phyloP scores from a whole-genome alignment of 306 rosid genomes.

The Carpinus viminea region DNA sequence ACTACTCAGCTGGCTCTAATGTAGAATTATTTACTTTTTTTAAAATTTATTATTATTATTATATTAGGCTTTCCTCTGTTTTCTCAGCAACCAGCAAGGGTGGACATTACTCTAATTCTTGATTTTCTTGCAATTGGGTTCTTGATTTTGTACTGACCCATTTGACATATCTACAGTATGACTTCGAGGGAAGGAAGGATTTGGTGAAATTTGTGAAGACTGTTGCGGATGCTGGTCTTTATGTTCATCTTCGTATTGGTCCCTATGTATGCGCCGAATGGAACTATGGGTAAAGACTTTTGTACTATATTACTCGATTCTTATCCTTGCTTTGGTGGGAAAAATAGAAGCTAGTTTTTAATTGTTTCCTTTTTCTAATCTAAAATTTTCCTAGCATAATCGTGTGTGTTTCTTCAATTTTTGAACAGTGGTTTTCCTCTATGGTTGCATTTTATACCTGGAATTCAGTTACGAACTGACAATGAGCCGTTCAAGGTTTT shows the following conservation, averaged over 20 bases:
- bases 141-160: slow-evolving; percentile 5
- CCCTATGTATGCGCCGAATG: slow-evolving; percentile 97
- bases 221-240: slow-evolving; percentile 80
- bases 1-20: neutral
- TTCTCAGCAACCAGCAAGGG: slow-evolving; percentile 3
- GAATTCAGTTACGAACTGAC: slow-evolving; percentile 74
- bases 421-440: slow-evolving; percentile 82
- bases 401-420: slow-evolving; percentile 21
- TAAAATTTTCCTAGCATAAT: neutral
- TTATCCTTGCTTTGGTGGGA: neutral
- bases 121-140: neutral
- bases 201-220: slow-evolving; percentile 74
- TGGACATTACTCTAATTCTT: neutral
- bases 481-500: slow-evolving; percentile 81
- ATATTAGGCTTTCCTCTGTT: slow-evolving; percentile 19
- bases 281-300: slow-evolving; percentile 77
- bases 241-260: slow-evolving; percentile 89
- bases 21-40: too few relatives aligned
- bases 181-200: slow-evolving; percentile 77
- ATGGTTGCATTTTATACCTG: slow-evolving; percentile 86
- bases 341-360: neutral
- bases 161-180: slow-evolving; percentile 45
- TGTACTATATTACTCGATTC: too few relatives aligned
- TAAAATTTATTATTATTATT: neutral
- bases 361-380: neutral